Base-by-base conservation (phyloP, 805 yeast genomes). In the Candida arabinofermentans region DNA sequence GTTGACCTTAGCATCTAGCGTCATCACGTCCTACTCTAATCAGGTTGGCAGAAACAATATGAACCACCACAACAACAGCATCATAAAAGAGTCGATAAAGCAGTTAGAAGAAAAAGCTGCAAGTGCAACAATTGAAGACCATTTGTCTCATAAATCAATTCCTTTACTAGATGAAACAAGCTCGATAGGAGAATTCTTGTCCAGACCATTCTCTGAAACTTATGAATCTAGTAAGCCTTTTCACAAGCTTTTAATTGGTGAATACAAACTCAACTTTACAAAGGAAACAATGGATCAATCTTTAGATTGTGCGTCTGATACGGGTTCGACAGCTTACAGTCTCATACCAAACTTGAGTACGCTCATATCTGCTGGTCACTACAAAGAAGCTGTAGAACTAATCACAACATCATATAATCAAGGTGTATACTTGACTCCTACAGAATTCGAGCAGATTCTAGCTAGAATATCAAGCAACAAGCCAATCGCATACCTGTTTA, bases 391-490 rank as follows among this genome's bases (percentile, higher is more conserved):
- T 2, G 40, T 30, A 21, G 23, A 39, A 3, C 10, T 45, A 3
- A 44, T 57, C 6, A 27, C 34, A 5, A 18, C 37, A 2, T 37
- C 39, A 3, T 44, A 36, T 17, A 16, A 29, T 3, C 12, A 33
- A 3, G 51, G 47, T 1, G 40, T 17, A 1, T 44, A 22, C 34
- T 34, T 59, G 24, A 49, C 57, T 2, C 54, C 56, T 2, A 22
- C 23, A 3, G 64, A 61, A 47, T 48, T 58, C 26, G 54, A 56
- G 31, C 43, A 48, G 21, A 36, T 58, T n/a, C 32, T 59, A n/a
- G 30, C 50, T 7, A 44, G 47, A 16, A 26, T 47, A 13, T 43
- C 42, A 18, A 40, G 40, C 8, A 42, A 26, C 6, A 38, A 44
- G 23, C 37, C 50, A 33, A 43, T 50, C n/a, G 52, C 56, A 3